Evolutionary conservation across 2,329 filamentous ascomycete genomes (phyloP).

Genomic region (Fusarium anguioides): DNA sequence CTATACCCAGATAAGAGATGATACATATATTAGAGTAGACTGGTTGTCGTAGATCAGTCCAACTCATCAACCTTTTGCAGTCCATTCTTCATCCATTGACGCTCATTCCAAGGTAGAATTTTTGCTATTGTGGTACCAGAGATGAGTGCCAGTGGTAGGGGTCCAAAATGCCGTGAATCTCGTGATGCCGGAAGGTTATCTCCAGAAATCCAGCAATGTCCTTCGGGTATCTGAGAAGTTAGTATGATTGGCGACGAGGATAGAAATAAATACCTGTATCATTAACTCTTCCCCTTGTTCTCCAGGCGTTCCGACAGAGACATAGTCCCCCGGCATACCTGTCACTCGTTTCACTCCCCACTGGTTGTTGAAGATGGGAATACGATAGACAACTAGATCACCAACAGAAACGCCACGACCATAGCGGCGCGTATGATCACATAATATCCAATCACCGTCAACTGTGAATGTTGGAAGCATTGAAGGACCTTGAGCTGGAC

Average conservation of each 20-base stretch:
- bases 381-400: conserved; percentile 82
- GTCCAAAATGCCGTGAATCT: conserved; percentile 88
- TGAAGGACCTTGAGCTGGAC: conserved; percentile 75
- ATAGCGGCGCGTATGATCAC: conserved; percentile 73
- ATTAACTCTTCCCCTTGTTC: conserved; percentile 60
- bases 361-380: conserved; percentile 73
- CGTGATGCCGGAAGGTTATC: conserved; percentile 87
- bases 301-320: conserved; percentile 72
- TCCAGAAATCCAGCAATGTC: conserved; percentile 91
- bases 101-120: conserved; percentile 63
- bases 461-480: conserved; percentile 89
- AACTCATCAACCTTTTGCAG: conserved; percentile 50
- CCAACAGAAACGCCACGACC: conserved; percentile 78
- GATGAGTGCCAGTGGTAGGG: conserved; percentile 85
- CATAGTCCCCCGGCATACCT: conserved; percentile 81
- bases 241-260: not conserved
- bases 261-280: conserved; percentile 67
- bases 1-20: conserved; percentile 46
- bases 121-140: conserved; percentile 82
- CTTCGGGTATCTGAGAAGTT: conserved; percentile 77
- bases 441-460: conserved; percentile 74
- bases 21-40: conserved; percentile 35
- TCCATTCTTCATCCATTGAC: conserved; percentile 61
- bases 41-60: conserved; percentile 21
- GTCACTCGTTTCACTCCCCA: conserved; percentile 82